Evolutionary conservation across 495 filamentous ascomycete species (phyloP).

Genomic region (Cladorrhinum samala): DNA sequence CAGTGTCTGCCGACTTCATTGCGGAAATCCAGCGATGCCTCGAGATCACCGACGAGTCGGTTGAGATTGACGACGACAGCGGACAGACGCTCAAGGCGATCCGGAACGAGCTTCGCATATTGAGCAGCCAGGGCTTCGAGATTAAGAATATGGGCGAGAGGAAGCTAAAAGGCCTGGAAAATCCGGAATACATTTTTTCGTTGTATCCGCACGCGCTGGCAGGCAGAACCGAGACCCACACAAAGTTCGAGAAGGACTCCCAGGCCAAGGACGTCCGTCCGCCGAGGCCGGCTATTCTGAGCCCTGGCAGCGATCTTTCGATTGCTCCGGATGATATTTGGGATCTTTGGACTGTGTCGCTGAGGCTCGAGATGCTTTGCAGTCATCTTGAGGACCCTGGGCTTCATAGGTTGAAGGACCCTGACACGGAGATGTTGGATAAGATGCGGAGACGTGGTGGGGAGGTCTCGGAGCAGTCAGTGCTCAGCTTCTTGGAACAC

Average conservation of each 20-base stretch:
- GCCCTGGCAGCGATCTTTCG: slow-evolving; percentile 48
- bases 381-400: slow-evolving; percentile 68
- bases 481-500: slow-evolving; percentile 85
- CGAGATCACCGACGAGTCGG: slow-evolving; percentile 71
- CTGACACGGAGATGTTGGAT: slow-evolving; percentile 74
- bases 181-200: slow-evolving; percentile 89
- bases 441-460: slow-evolving; percentile 77
- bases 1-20: slow-evolving; percentile 94
- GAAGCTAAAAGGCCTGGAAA: slow-evolving; percentile 94
- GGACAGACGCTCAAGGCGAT: slow-evolving; percentile 71
- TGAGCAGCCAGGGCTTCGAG: slow-evolving; percentile 90
- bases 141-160: slow-evolving; percentile 92
- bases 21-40: slow-evolving; percentile 87
- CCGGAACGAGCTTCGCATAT: slow-evolving; percentile 75
- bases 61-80: slow-evolving; percentile 61
- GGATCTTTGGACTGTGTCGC: slow-evolving; percentile 81
- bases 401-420: slow-evolving; percentile 52
- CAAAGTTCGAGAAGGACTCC: slow-evolving; percentile 44
- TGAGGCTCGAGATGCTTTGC: slow-evolving; percentile 89
- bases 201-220: slow-evolving; percentile 85
- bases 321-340: slow-evolving; percentile 81
- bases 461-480: slow-evolving; percentile 77
- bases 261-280: slow-evolving; percentile 36
- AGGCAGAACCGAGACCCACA: slow-evolving; percentile 62
- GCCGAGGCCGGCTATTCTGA: slow-evolving; percentile 36